Conservation (phyloP, 2,329 filamentous ascomycete species). For the Colletotrichum sp. region DNA sequence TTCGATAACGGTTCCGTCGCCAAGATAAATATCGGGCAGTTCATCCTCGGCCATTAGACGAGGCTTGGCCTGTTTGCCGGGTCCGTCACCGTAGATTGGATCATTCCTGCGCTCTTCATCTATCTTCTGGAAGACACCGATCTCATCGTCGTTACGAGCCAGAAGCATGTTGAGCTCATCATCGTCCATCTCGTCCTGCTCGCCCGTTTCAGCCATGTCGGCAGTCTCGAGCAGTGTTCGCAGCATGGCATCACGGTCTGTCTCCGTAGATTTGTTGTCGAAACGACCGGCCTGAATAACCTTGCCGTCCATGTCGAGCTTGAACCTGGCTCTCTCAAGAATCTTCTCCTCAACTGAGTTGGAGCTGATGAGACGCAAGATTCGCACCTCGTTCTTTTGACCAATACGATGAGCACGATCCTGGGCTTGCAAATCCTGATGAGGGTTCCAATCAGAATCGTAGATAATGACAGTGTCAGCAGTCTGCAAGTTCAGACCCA, state of each 20-base stretch:
- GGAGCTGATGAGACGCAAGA: conserved; percentile 91
- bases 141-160: conserved; percentile 84
- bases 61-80: conserved; percentile 67
- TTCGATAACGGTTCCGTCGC: conserved; percentile 80
- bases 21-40: conserved; percentile 91
- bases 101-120: conserved; percentile 76
- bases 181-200: conserved; percentile 98
- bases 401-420: conserved; percentile 99
- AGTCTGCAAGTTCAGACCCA: conserved; percentile 95
- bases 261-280: conserved; percentile 98
- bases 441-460: conserved; percentile 99
- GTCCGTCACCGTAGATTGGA: conserved; percentile 72
- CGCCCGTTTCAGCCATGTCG: conserved; percentile 69
- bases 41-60: conserved; percentile 89
- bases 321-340: conserved; percentile 93
- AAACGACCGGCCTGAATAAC: conserved; percentile 99
- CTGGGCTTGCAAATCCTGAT: conserved; percentile 98
- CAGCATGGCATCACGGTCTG: conserved; percentile 96
- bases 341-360: conserved; percentile 99
- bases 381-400: conserved; percentile 99
- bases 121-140: conserved; percentile 79
- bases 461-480: conserved; percentile 99
- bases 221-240: conserved; percentile 90
- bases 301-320: conserved; percentile 99
- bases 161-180: conserved; percentile 96